A percentile compares a stretch with the other conserved stretches of the same genome.
phyloP scores from a whole-genome alignment of 768 basidiomycete species.

The Leccinum uliginosum region DNA sequence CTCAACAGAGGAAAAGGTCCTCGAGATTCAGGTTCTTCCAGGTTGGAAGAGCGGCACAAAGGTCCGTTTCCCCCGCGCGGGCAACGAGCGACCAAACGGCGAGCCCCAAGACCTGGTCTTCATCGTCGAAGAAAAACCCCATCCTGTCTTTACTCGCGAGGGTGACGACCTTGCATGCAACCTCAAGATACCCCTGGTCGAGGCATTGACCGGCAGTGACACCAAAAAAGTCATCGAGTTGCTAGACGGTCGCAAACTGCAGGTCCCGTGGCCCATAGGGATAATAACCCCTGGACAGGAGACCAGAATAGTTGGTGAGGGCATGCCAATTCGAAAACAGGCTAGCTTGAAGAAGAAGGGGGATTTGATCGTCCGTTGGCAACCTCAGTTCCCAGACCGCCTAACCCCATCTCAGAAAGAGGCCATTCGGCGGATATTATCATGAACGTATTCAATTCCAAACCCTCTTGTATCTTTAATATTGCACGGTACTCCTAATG shows the following conservation, averaged over 20 bases:
- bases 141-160: slow-evolving; percentile 68
- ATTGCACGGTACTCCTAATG: slow-evolving; percentile 9
- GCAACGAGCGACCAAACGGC: slow-evolving; percentile 68
- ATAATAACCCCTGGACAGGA: slow-evolving; percentile 76
- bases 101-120: slow-evolving; percentile 92
- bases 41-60: slow-evolving; percentile 98
- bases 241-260: slow-evolving; percentile 77
- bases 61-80: slow-evolving; percentile 81
- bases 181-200: slow-evolving; percentile 69
- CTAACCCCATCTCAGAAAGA: slow-evolving; percentile 78
- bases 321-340: slow-evolving; percentile 89
- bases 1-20: slow-evolving; percentile 76
- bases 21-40: slow-evolving; percentile 75
- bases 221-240: slow-evolving; percentile 57
- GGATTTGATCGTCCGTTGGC: slow-evolving; percentile 78
- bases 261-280: slow-evolving; percentile 59
- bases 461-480: slow-evolving; percentile 7
- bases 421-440: slow-evolving; percentile 65
- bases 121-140: slow-evolving; percentile 93
- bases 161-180: slow-evolving; percentile 73
- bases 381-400: slow-evolving; percentile 77
- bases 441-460: slow-evolving; percentile 20
- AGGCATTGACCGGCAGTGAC: slow-evolving; percentile 66
- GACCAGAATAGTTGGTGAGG: slow-evolving; percentile 68
- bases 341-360: slow-evolving; percentile 69